Conservation (phyloP, 1,284 basidiomycete genomes). For the Calocybe gambosa region DNA sequence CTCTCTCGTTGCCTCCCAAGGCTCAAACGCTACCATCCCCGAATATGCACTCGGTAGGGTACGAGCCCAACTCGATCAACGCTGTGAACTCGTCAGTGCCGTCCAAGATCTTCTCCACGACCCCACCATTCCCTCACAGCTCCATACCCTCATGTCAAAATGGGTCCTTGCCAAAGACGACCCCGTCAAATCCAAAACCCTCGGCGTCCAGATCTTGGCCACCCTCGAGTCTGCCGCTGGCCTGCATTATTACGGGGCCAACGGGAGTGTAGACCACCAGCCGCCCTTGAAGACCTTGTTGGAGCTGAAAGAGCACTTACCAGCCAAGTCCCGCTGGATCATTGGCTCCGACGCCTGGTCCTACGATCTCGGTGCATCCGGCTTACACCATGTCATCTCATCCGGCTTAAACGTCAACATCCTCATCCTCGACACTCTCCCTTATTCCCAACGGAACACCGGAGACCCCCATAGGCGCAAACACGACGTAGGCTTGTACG, state of each 20-base stretch:
- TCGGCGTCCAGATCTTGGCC: constrained; percentile 57
- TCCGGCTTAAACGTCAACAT: constrained; percentile 92
- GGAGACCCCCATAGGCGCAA: constrained; percentile 74
- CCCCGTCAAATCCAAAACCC: constrained; percentile 48
- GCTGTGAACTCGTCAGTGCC: constrained; percentile 56
- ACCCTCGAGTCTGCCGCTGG: constrained; percentile 41
- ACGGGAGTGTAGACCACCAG: constrained; percentile 20
- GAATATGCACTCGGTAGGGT: constrained; percentile 93
- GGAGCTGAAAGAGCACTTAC: constrained; percentile 55
- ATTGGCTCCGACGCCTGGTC: constrained; percentile 98
- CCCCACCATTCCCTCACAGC: constrained; percentile 40
- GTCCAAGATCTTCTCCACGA: constrained; percentile 57
- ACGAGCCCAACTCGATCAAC: constrained; percentile 72
- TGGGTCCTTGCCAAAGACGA: constrained; percentile 71
- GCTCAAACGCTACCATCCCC: constrained; percentile 76
- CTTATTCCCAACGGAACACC: constrained; percentile 74
- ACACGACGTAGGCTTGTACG: constrained; percentile 93
- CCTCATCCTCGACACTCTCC: constrained; percentile 90
- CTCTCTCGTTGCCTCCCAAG: constrained; percentile 59
- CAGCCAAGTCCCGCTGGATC: constrained; percentile 83
- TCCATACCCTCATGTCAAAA: constrained; percentile 69
- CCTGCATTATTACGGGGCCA: background rate
- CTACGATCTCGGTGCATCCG: constrained; percentile 94
- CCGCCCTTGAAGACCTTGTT: constrained; percentile 52
- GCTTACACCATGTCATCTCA: constrained; percentile 90